These are phyloP conservation scores for Penicillium brasilianum DNA, from an alignment of 2,329 filamentous ascomycete genomes.

Conservation along the genomic window DNA sequence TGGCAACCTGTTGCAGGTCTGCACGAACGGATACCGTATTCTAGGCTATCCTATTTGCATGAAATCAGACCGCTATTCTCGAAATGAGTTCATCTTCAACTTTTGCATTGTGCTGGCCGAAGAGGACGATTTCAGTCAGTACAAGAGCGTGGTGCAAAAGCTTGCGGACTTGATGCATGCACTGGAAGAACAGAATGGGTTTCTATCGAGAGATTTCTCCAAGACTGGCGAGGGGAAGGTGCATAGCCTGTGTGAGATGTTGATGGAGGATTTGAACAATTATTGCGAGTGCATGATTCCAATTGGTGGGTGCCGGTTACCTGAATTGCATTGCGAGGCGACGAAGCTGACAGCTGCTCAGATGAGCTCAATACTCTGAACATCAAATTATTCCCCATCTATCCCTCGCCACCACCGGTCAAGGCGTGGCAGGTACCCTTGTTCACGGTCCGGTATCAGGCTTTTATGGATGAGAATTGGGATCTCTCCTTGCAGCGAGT, in stretches of 20 bases:
- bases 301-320: constrained; percentile 66
- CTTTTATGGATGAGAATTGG: constrained; percentile 60
- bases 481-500: constrained; percentile 59
- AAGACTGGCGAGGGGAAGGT: constrained; percentile 56
- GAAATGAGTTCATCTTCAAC: constrained; percentile 98
- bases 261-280: constrained; percentile 93
- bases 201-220: constrained; percentile 61
- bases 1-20: constrained; percentile 79
- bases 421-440: constrained; percentile 91
- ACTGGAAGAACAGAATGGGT: constrained; percentile 88
- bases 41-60: constrained; percentile 91
- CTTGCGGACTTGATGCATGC: constrained; percentile 84
- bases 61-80: constrained; percentile 77
- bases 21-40: constrained; percentile 75
- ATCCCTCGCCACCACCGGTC: constrained; percentile 75
- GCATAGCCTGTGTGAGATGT: constrained; percentile 77
- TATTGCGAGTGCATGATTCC: constrained; percentile 99
- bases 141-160: constrained; percentile 83
- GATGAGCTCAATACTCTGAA: constrained; percentile 95
- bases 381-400: constrained; percentile 90
- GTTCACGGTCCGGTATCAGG: constrained; percentile 62
- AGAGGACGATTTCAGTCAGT: constrained; percentile 73
- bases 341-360: constrained; percentile 41
- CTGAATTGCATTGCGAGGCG: constrained; percentile 5
- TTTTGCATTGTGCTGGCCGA: constrained; percentile 83